Base-by-base conservation (phyloP, 768 basidiomycete genomes). In the Solioccasus polychromus region DNA sequence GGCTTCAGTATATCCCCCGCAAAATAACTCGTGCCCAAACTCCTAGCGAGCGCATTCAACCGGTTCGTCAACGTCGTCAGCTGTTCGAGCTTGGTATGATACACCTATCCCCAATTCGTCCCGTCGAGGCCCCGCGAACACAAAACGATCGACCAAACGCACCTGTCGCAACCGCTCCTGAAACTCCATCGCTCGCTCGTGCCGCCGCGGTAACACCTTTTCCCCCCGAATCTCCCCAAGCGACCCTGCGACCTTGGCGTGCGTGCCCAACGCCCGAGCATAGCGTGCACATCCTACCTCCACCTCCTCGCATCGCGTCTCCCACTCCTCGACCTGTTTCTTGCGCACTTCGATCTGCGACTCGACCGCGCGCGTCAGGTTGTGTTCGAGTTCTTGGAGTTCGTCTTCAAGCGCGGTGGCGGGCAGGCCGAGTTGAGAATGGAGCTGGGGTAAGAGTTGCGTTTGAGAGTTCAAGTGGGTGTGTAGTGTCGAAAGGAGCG, bases 131-230 rank as follows among this genome's bases (percentile, higher is more conserved):
- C n/a, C n/a, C n/a, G n/a, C n/a, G n/a, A n/a, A n/a, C n/a, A 30
- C 31, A 32, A 32, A 32, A 26, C 26, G 26, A 11, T 26, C 26
- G 26, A 26, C 30, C 14, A 22, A 28, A 49, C 82, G 56, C 54
- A 83, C 88, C 73, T 90, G 88, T 62, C 85, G 73, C 43, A 91
- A 66, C 54, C 85, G 88, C 62, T 91, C 89, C 61, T 89, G 85
- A 59, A 81, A 77, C 48, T 80, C 80, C 7, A 80, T 68, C 12
- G 86, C 76, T 60, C 78, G 71, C 44, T 88, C 84, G 56, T 79
- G 81, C 55, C 90, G 74, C 52, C 71, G 74, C 0, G 92, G 92
- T 8, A 95, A 68, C 8, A 85, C 75, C 53, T 78, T 74, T 66
- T 84, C 84, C 56, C 86, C 85, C 52, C 79, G 74, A 44, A 90